Evolutionary conservation across 164 flowering plant species (phyloP), one percentile per base, ranked within the genome.

Genomic region (Vitis rupestris): DNA sequence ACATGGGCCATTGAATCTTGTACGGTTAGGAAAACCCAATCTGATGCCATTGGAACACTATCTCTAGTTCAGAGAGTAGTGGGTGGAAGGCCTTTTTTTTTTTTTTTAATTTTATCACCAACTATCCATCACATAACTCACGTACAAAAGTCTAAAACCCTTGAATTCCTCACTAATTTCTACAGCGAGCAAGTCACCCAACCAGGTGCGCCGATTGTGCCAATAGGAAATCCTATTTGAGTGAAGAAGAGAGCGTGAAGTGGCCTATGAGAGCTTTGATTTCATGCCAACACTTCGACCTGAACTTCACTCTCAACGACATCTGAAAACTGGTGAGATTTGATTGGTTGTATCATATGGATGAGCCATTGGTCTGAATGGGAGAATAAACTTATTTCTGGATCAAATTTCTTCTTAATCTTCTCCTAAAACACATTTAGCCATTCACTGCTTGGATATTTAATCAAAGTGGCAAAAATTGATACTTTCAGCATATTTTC

Each of bases 181-280:
- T 10, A 89, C 82, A 50, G 87, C 83, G 60, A 95, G 93, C 80
- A 95, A 75, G 72, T 95, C 97, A 52, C 93, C 88, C 75, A 95
- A 78, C 99, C 99, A 95, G 74, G 82, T 81, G 74, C 90, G 91
- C 49, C 97, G 97, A 79, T 91, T 93, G 62, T 80, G 91, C 15
- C 97, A 94, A 66, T 73, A 90, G 44, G 86, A 71, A 63, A 76
- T 66, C 70, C 93, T 86, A 68, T 90, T 90, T 37, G 98, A 93
- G 80, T 95, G 98, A 78, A 95, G 90, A 80, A 95, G 97, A 73
- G 98, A 91, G 83, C 93, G 98, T 69, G 93, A 78, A 55, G 88
- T 95, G 67, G 95, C 85, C 99, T 98, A 95, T 50, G 93, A 81
- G 13, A 85, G 83, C 69, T 83, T 90, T 31, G 78, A 82, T 72